Conservation (phyloP, 208 protist species). For the Novymonas esmeraldas region DNA sequence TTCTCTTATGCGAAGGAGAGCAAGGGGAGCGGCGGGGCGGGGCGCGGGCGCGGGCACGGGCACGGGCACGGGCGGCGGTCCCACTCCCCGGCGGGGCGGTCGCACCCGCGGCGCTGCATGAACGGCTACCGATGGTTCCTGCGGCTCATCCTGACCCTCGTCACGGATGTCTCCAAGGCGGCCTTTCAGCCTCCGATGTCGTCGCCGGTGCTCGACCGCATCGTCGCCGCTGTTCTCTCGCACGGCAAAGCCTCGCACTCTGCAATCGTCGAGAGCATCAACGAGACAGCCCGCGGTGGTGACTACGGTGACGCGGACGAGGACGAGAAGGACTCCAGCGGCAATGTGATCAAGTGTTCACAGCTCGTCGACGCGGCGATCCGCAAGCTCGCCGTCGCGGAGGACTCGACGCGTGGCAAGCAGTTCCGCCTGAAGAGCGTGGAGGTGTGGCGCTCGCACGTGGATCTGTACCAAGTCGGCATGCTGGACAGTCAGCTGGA, state of each 20-base stretch:
- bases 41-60: too few relatives aligned
- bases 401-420: conserved; percentile 28
- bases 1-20: conserved; percentile 44
- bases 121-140: conserved; percentile 43
- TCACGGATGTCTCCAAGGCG: conserved; percentile 41
- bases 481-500: conserved; percentile 35
- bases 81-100: neutral
- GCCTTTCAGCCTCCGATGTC: conserved; percentile 25
- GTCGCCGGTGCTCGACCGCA: conserved; percentile 14
- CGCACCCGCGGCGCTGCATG: conserved; percentile 9
- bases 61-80: too few relatives aligned
- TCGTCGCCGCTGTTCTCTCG: conserved; percentile 37
- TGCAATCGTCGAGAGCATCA: conserved; percentile 18
- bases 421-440: conserved; percentile 58
- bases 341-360: conserved; percentile 30
- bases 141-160: conserved; percentile 69
- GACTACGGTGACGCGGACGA: conserved; percentile 29
- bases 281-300: conserved; percentile 21
- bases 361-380: conserved; percentile 33
- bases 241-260: conserved; percentile 25
- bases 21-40: neutral
- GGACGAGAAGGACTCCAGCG: conserved; percentile 30
- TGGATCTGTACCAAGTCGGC: conserved; percentile 55
- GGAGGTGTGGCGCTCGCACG: conserved; percentile 43
- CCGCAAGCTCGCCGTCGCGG: conserved; percentile 40